Evolutionary conservation across 768 basidiomycete species (phyloP), one percentile per base, ranked within the genome.

Genomic region (Lactarius indigo): DNA sequence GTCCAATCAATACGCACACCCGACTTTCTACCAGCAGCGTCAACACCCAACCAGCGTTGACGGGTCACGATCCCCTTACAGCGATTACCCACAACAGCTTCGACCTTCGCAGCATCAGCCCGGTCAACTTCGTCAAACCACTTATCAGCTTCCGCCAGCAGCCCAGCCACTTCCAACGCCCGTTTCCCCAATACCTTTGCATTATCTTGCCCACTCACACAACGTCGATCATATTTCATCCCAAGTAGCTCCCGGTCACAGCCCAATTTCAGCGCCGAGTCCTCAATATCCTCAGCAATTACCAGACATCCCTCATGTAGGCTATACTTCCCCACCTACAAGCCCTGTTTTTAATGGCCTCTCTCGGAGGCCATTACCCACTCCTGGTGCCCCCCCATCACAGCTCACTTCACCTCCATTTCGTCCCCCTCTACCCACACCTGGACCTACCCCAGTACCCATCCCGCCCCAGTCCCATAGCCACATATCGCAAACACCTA

Each of bases 291-390:
- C 69, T 18, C 68, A 66, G 28, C 64, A 57, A 44, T 54, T 33
- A 20, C 68, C 68, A 15, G 47, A 44, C 28, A 9, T 63, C 17
- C 67, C 65, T 31, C 60, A 62, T 52, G 57, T 63, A 59, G 54
- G 50, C 10, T 50, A 62, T 39, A 57, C 57, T 4, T 64, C 66
- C 3, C 61, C 68, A 28, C 62, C 70, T n/a, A 70, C 64, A 4
- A 71, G 68, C 47, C 70, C 70, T 17, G 61, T 52, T n/a, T 52
- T 23, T 39, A 62, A 42, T 59, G 64, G 60, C 20, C 41, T 65
- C 28, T 66, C 64, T 33, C 63, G 70, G 42, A 69, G 70, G 35
- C 70, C 70, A 13, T 35, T 71, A 37, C 70, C 70, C 10, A 71
- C 70, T 9, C 70, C 70, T n/a, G 70, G 70, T 15, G 65, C 55